Evolutionary conservation across 345 rosid species (phyloP).

Genomic region (Brassica carinata): DNA sequence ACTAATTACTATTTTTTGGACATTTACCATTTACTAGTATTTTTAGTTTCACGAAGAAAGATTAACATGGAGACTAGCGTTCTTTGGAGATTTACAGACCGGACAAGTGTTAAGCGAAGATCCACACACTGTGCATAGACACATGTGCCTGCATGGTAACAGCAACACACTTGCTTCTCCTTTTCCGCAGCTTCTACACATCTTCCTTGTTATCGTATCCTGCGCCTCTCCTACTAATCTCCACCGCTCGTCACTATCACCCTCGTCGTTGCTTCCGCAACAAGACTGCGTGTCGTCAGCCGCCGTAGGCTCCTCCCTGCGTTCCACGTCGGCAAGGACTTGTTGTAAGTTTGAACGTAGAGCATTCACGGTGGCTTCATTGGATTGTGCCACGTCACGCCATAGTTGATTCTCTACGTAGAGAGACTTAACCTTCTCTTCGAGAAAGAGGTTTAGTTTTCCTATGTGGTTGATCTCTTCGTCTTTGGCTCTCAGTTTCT

Average conservation of each 20-base stretch:
- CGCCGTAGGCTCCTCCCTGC: conserved; percentile 35
- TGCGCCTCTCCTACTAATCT: conserved; percentile 33
- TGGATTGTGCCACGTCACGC: conserved; percentile 78
- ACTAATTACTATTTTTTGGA: conserved; percentile 28
- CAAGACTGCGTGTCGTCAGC: conserved; percentile 72
- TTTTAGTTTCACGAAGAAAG: conserved; percentile 43
- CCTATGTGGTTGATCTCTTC: conserved; percentile 75
- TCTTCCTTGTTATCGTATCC: conserved; percentile 20
- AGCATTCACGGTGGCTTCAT: conserved; percentile 78
- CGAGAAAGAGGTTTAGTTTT: conserved; percentile 63
- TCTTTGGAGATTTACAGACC: conserved; percentile 64
- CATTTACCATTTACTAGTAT: conserved; percentile 24
- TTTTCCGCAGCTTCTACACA: conserved; percentile 63
- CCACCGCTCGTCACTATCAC: conserved; percentile 23
- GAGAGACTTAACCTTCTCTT: conserved; percentile 63
- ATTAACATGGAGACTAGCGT: conserved; percentile 70
- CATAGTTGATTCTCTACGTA: conserved; percentile 77
- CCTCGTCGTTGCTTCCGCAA: conserved; percentile 58
- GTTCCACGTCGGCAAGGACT: conserved; percentile 45
- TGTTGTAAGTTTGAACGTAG: conserved; percentile 66
- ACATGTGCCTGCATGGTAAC: conserved; percentile 86
- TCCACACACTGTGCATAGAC: conserved; percentile 66
- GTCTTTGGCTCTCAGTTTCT: conserved; percentile 59
- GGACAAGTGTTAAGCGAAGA: conserved; percentile 64
- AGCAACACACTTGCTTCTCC: conserved; percentile 74